Base-by-base conservation (phyloP, 2,329 filamentous ascomycete species). In the Monilinia fructigena region DNA sequence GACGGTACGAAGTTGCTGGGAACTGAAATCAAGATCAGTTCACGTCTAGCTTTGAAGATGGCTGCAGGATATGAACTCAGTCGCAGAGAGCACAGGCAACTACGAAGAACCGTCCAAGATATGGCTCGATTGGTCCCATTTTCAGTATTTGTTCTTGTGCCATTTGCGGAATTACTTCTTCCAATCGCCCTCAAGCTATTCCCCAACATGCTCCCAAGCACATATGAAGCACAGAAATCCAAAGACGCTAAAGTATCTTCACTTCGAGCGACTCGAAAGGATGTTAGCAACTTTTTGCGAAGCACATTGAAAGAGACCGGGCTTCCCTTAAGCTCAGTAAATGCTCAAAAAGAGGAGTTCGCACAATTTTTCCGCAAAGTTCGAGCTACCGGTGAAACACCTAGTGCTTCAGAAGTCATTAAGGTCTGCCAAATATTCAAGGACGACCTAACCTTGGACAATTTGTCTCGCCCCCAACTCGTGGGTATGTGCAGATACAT, bases 391-490 rank as follows among this genome's bases (percentile, higher is more conserved):
- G 95, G 94, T 70, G 94, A 98, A 81, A 84, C 89, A 55, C 95
- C 95, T 0, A 95, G 91, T 5, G 86, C 88, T 64, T 86, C 93
- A 71, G 95, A 99, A 76, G 92, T 99, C 70, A 96, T 99, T 83
- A 97, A 95, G 80, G 94, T 99, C 70, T 98, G 95, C 87, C 96
- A 97, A 84, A 90, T 96, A 71, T 99, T 99, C 86, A 96, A 95
- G 78, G 95, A 99, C 77, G 95, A 99, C 78, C 78, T 99, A 74
- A 99, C 95, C 0, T 84, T 99, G 42, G 95, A 99, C 86, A 99
- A 99, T 80, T 82, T 99, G 71, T 97, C 93, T 23, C 86, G 95
- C 70, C 95, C 95, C 20, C 95, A 99, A 80, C 83, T 99, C 62
- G 94, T 99, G 40, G 96, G 91, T 66, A 99, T 98, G 85, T 98